phyloP scores from a whole-genome alignment of 768 basidiomycete species.

The Favolaschia claudopus region DNA sequence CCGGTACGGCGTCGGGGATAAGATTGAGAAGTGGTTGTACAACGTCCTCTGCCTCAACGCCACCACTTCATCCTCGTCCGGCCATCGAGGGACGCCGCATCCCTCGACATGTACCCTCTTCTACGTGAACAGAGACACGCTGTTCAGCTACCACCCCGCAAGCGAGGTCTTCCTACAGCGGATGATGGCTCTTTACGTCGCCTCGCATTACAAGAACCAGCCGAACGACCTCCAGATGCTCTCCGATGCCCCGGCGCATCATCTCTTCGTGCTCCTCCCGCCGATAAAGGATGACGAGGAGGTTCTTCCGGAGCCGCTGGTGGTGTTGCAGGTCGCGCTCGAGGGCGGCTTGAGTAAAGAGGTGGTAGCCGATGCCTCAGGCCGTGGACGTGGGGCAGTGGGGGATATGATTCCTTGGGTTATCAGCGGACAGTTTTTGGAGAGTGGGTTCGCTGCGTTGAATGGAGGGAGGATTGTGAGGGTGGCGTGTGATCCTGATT shows the following conservation, averaged over 20 bases:
- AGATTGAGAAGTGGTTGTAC: conserved; percentile 96
- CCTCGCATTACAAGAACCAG: conserved; percentile 98
- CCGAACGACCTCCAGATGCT: conserved; percentile 98
- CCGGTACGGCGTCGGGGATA: conserved; percentile 86
- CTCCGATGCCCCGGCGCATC: conserved; percentile 96
- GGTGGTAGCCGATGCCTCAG: conserved; percentile 85
- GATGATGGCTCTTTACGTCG: conserved; percentile 98
- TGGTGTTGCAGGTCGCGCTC: conserved; percentile 93
- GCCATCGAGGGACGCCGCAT: conserved; percentile 85
- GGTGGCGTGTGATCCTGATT: conserved; percentile 96
- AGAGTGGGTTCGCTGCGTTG: conserved; percentile 89
- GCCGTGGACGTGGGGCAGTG: conserved; percentile 83
- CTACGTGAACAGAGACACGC: conserved; percentile 93
- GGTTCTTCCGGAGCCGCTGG: conserved; percentile 93
- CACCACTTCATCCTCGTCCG: conserved; percentile 56
- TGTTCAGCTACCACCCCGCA: conserved; percentile 97
- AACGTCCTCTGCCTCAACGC: conserved; percentile 90
- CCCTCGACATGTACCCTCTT: conserved; percentile 94
- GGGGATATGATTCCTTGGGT: conserved; percentile 99
- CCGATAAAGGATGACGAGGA: conserved; percentile 91
- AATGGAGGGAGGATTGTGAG: conserved; percentile 92
- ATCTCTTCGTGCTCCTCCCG: conserved; percentile 93
- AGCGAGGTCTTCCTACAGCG: conserved; percentile 97
- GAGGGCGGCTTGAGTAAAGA: conserved; percentile 92
- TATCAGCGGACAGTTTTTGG: conserved; percentile 94